Evolutionary conservation across 2,329 filamentous ascomycete genomes (phyloP), one percentile per base, ranked within the genome.

Genomic region (Tolypocladium album): DNA sequence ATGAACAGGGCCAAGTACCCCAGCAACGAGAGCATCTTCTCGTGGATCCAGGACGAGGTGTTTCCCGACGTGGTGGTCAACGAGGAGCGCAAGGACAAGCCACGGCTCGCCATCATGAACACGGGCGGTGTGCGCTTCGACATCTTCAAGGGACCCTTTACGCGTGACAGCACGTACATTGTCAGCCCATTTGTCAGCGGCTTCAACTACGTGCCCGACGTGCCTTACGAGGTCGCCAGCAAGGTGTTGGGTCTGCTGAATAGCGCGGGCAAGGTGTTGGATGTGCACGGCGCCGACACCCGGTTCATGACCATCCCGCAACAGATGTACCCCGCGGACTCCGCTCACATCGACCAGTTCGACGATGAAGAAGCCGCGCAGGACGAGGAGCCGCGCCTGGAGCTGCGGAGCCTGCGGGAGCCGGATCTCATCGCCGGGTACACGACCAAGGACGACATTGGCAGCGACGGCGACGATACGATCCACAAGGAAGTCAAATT

Each of bases 51-150:
- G 64, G 79, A 87, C 7, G 75, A 89, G 59, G 84, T 97, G 0
- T 78, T 97, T 1, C 90, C 91, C 0, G 82, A 83, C 52, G 76
- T 87, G 2, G 75, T 92, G 39, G 75, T 76, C 60, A 85, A 84
- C 59, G 69, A 82, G 47, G 75, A 79, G 39, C 80, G 87, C 4
- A 77, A 80, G 31, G 79, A 86, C 60, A 79, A 82, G 47, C 81
- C 91, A 12, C 82, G 84, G 8, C 75, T 97, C 13, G 86, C 88
- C 38, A 84, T 97, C 57, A 80, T 89, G 60, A 99, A 99, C 74
- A 96, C 90, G 0, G 94, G 94, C 34, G 90, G 89, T 4, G 86
- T 99, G 65, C 89, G 94, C 53, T 99, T 97, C 72, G 94, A 99
- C 72, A 89, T 99, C 62, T 96, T 97, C 79, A 86, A 93, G 71